Evolutionary conservation across 441 rosid genomes (phyloP), one percentile per base, ranked within the genome.

Genomic region (Flueggea neowawraea): DNA sequence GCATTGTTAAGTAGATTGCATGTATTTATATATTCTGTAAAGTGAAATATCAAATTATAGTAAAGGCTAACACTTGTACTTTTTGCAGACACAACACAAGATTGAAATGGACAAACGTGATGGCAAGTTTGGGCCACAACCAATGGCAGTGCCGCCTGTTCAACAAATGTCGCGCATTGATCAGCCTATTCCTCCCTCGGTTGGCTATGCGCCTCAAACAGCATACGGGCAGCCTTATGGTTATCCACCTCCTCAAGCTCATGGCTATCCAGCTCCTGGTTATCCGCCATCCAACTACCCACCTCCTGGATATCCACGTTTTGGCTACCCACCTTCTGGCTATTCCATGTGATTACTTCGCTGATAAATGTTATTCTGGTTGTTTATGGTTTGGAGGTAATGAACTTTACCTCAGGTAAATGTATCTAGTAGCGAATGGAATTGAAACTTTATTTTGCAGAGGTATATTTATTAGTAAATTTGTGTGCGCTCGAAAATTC

Each of bases 61-160:
- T 47, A 47, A 6, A 47, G 14, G n/a, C 50, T 10, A 47, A 47
- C 5, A 47, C 50, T 14, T 11, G 50, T 32, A 54, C 52, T 66
- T 43, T 55, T 54, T 76, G 55, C 79, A 95, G 97, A 95, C 99
- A 43, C 98, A 95, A 62, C 99, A 95, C 79, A 95, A 89, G 73
- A 54, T 95, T 28, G 96, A 95, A 75, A 84, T 95, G 97, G 99
- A 95, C 87, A 91, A 95, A 75, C 73, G 99, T 57, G 99, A 95
- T 58, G 99, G 99, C 22, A 74, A 61, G 76, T 73, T 95, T 22
- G 85, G 97, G 65, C 77, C 88, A 59, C 89, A 75, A 57, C 90
- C 95, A 57, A 89, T 89, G 98, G 80, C 87, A 32, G 84, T 91
- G 15, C 99, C 98, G 54, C 85, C 87, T 0, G 58, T 73, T 61